Conservation (phyloP, 345 rosid genomes). For the Garcia nutans region DNA sequence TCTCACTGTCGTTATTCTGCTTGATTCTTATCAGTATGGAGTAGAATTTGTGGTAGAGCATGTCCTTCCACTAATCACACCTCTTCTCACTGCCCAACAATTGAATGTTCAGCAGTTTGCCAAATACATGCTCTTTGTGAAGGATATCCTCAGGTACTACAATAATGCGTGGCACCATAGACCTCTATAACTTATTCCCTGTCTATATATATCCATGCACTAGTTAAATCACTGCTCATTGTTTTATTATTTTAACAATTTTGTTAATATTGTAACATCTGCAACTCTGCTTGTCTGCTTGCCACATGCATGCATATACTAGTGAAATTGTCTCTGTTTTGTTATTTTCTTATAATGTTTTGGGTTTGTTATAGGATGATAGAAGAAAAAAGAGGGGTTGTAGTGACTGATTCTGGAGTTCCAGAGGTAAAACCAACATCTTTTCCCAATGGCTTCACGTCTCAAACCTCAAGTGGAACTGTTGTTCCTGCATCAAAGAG, state of each 20-base stretch:
- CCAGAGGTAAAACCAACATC: conserved; percentile 49
- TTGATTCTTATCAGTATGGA: conserved; percentile 57
- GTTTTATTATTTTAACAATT: neutral
- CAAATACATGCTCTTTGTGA: conserved; percentile 88
- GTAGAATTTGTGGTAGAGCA: conserved; percentile 84
- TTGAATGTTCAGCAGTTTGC: conserved; percentile 92
- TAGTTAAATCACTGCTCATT: neutral
- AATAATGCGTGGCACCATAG: neutral
- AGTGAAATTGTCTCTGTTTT: neutral
- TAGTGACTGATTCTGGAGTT: conserved; percentile 56
- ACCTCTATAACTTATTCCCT: neutral
- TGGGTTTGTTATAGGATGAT: conserved; percentile 54
- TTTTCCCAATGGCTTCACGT: conserved; percentile 45
- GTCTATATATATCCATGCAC: neutral
- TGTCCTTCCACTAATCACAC: conserved; percentile 76
- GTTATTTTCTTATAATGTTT: neutral
- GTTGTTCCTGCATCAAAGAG: conserved; percentile 51
- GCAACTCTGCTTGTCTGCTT: neutral
- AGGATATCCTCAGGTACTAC: conserved; percentile 77
- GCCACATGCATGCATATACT: neutral
- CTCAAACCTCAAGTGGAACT: conserved; percentile 43
- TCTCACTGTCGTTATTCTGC: conserved; percentile 13
- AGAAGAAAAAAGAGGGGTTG: conserved; percentile 84
- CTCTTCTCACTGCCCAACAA: conserved; percentile 93
- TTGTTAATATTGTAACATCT: neutral